Evolutionary conservation across 768 basidiomycete species (phyloP).

Genomic region (Lanmaoa rubissima): DNA sequence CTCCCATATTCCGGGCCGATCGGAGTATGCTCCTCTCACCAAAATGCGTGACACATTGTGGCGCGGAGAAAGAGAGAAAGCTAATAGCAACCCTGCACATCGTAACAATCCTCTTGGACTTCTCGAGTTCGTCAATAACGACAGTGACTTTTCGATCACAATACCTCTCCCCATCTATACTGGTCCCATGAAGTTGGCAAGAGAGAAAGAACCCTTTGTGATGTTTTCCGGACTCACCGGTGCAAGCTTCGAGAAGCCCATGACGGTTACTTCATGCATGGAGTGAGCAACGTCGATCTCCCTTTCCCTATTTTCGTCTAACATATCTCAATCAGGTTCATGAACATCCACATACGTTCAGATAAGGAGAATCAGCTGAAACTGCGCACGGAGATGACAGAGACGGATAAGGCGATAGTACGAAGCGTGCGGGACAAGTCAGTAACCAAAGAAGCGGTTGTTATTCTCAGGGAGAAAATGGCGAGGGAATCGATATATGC

Average conservation of each 20-base stretch:
- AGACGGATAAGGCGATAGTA: constrained; percentile 15
- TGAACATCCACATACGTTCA: constrained; percentile 15
- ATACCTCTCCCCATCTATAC: constrained; percentile 1
- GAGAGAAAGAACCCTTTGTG: constrained; percentile 7
- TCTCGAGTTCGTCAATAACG: constrained; percentile 19
- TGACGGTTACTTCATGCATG: constrained; percentile 14
- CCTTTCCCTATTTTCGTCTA: background rate
- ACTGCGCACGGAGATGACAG: constrained; percentile 16
- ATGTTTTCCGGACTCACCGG: constrained; percentile 8
- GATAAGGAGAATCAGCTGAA: constrained; percentile 18
- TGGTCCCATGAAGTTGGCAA: background rate
- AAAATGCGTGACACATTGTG: constrained; percentile 7
- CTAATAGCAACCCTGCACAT: background rate
- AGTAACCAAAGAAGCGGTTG: background rate
- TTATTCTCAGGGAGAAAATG: constrained; percentile 14
- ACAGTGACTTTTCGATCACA: constrained; percentile 14
- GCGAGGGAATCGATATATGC: constrained; percentile 12
- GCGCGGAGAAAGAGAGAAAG: background rate
- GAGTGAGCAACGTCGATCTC: background rate
- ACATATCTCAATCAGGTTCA: background rate
- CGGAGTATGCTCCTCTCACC: constrained; percentile 9
- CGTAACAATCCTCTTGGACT: constrained; percentile 10
- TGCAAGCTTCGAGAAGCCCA: background rate
- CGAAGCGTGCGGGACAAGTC: background rate
- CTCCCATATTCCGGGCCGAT: constrained; percentile 8